A percentile compares a stretch with the other conserved stretches of the same genome.
phyloP scores from a whole-genome alignment of 306 rosid species.

The Fagus sylvatica region DNA sequence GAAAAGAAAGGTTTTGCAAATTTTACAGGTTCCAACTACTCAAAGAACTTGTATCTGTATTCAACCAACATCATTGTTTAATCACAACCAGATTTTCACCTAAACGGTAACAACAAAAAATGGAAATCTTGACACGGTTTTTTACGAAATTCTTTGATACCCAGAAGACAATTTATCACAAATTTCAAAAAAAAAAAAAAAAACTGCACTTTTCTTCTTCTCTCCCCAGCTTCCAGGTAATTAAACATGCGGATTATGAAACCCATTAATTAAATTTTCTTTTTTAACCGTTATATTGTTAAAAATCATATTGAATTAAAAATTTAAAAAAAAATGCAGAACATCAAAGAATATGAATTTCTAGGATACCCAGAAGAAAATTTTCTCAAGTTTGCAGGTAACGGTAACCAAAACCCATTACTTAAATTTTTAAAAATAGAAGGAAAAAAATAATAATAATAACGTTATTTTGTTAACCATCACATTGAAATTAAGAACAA shows the following conservation, averaged over 20 bases:
- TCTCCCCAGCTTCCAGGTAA: neutral
- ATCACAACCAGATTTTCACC: neutral
- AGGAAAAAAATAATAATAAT: neutral
- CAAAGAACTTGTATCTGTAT: neutral
- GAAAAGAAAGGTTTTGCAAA: neutral
- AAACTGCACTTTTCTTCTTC: neutral
- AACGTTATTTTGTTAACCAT: neutral
- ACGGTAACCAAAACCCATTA: slow-evolving; percentile 25
- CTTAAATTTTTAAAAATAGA: neutral
- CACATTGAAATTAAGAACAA: neutral
- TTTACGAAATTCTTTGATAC: neutral
- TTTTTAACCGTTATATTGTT: neutral
- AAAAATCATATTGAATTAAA: neutral
- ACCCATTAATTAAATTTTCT: neutral
- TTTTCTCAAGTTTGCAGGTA: slow-evolving; percentile 16
- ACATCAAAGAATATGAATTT: neutral
- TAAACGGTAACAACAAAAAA: neutral
- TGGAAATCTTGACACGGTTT: neutral
- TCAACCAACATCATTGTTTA: neutral
- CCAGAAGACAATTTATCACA: neutral
- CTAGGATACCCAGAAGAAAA: neutral
- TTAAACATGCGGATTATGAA: neutral
- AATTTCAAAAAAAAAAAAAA: neutral
- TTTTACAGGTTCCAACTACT: neutral
- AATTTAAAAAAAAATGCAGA: neutral